These are phyloP conservation scores for Saccharomyces cerevisiae DNA, from an alignment of 805 yeast species.

Conservation along the genomic window DNA sequence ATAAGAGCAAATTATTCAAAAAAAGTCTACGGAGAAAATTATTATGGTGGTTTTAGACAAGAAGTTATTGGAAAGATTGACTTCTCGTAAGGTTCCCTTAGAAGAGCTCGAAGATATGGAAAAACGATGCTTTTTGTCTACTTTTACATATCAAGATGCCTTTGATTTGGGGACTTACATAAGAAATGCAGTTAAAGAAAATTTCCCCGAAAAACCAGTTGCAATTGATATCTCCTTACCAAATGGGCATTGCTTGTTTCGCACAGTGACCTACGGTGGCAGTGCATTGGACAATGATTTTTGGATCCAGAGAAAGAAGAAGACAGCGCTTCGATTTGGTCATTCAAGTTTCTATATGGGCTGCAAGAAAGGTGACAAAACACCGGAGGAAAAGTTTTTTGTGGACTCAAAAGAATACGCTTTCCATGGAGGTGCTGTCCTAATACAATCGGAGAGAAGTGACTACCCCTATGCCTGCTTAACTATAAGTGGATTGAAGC, in stretches of 20 bases:
- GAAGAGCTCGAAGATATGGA: slow-evolving; percentile 13
- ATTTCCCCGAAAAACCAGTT: slow-evolving; percentile 31
- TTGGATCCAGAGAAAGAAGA: slow-evolving; percentile 46
- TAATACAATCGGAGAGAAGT: slow-evolving; percentile 32
- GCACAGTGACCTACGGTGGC: slow-evolving; percentile 31
- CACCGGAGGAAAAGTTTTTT: slow-evolving; percentile 34
- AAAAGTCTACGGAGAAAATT: slow-evolving; percentile 2
- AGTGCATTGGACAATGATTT: slow-evolving; percentile 43
- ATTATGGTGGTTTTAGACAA: slow-evolving; percentile 4
- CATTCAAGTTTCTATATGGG: slow-evolving; percentile 43
- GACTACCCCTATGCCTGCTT: slow-evolving; percentile 39
- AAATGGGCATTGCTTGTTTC: slow-evolving; percentile 42
- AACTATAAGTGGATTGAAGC: slow-evolving; percentile 50
- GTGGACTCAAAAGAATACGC: slow-evolving; percentile 40
- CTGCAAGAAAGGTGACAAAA: slow-evolving; percentile 32
- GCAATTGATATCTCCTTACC: slow-evolving; percentile 42
- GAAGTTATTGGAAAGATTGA: slow-evolving; percentile 1
- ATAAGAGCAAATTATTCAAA: neutral
- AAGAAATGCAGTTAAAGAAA: slow-evolving; percentile 28
- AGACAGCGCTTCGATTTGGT: slow-evolving; percentile 40
- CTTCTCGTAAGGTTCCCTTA: slow-evolving; percentile 5
- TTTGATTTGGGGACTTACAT: slow-evolving; percentile 41
- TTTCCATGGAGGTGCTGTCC: slow-evolving; percentile 50
- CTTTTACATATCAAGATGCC: slow-evolving; percentile 32
- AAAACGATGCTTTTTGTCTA: slow-evolving; percentile 4